Base-by-base conservation (phyloP, 495 filamentous ascomycete species). In the Pyrenopolyporus hunteri region DNA sequence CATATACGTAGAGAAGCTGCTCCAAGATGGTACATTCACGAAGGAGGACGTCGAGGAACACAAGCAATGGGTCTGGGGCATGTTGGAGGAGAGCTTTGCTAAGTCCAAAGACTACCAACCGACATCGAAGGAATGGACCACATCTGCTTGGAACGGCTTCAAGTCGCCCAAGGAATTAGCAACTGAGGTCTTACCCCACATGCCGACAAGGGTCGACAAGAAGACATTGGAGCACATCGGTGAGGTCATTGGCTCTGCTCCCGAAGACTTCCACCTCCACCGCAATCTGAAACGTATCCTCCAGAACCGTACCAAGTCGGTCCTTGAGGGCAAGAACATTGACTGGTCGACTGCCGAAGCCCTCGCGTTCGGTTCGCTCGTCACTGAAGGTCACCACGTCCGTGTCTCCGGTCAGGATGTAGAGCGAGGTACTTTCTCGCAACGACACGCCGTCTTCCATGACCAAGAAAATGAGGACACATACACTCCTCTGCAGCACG, bases 41-140 rank as follows among this genome's bases (percentile, higher is more conserved):
- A 91, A 96, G 78, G 93, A 93, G 66, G 94, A 98, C 69, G 90
- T 98, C 55, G 93, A 98, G 57, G 94, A 98, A 82, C 94, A 98
- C 83, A 96, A 94, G 81, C 90, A 95, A 76, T 98, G 94, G 94
- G 95, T 98, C 45, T 98, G 95, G 94, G 91, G 90, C 61, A 98
- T 98, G 93, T 80, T 98, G 37, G 91, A 93, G 69, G 92, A 96
- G 72, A 96, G 91, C 80, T 98, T 98, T 75, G 83, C 92, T 61
- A 89, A 93, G 72, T 95, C 91, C 77, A 97, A 92, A 78, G 93
- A 98, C 70, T 98, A 98, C 74, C 89, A 96, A 77, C 92, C 94
- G 16, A 93, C 89, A 33, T 86, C 93, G 54, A 96, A 96, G 77
- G 94, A 98, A 76, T 98, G 94, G 94, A 85, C 96, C 62, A 96